Percentiles rank a stretch among this genome's conserved stretches.
phyloP scores from a whole-genome alignment of 306 rosid species.

The Cyamopsis tetragonoloba region DNA sequence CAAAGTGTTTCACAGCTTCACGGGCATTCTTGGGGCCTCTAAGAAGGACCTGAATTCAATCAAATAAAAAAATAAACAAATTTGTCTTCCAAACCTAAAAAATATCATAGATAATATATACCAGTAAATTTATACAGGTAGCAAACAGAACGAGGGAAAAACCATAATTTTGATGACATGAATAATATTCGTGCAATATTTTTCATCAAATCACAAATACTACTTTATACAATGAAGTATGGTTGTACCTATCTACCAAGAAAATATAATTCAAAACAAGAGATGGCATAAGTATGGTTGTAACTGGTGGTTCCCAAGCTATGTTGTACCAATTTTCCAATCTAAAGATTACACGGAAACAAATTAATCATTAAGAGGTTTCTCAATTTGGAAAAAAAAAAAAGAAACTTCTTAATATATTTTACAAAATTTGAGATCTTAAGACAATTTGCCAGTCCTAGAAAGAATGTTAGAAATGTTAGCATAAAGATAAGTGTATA shows the following conservation, averaged over 20 bases:
- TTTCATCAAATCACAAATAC: not conserved
- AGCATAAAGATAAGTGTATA: no score
- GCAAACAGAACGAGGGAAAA: not conserved
- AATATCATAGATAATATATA: not conserved
- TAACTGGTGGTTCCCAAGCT: not conserved
- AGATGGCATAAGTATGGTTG: no score
- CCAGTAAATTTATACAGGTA: not conserved
- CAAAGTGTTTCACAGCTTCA: conserved; percentile 86
- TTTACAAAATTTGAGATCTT: no score
- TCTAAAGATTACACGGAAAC: not conserved
- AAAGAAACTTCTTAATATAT: no score
- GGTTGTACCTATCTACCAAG: not conserved
- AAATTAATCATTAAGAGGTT: no score
- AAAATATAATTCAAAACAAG: not conserved
- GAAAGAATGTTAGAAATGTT: no score
- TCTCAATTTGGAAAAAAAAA: no score
- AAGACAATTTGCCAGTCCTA: no score
- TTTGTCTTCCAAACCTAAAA: not conserved
- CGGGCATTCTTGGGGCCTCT: conserved; percentile 76
- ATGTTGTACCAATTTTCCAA: not conserved
- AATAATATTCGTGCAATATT: not conserved
- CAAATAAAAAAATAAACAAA: not conserved
- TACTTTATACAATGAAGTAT: not conserved
- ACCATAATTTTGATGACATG: not conserved
- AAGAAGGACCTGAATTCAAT: conserved; percentile 55